Base-by-base conservation (phyloP, 257 asterid genomes). In the Coffea eugenioides region DNA sequence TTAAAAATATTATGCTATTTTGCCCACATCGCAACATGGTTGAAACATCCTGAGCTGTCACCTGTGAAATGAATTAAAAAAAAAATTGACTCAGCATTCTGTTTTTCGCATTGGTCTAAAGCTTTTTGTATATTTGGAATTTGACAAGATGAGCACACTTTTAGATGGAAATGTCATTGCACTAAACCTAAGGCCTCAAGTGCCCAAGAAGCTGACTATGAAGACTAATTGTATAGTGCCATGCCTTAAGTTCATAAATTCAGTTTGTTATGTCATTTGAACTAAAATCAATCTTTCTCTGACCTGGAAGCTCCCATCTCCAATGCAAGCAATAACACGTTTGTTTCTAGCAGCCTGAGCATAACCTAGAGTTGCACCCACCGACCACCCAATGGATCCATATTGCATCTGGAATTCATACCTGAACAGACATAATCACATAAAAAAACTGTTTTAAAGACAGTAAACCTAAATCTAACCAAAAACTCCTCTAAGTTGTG, bases 261-360 rank as follows among this genome's bases (percentile, higher is more conserved):
- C 10, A 45, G 15, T 48, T 15, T 41, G 11, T 41, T 21, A 20
- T 48, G 3, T 49, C 41, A 69, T 68, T 66, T 39, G 13, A 20
- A n/a, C 8, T 23, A 41, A 59, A 34, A 57, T 6, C 39, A 45
- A 62, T 80, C 27, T 71, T 79, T 6, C 43, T 46, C 82, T 68
- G 52, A 84, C 87, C 84, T 84, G 87, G 80, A 84, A 84, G 78
- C 87, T 84, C 48, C 87, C 87, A 72, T 84, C 87, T 48, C 87
- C 87, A 16, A 84, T 84, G 80, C 84, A 84, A 68, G 87, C 80
- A 57, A 84, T 73, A 64, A 81, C 72, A 18, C 87, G 87, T 71
- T 84, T 81, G 41, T 48, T 75, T 69, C 21, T 80, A 67, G 68
- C 87, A 31, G 87, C 87, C 61, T 84, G 87, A 51, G 87, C 87